Percentiles rank a stretch among this genome's conserved stretches.
These are phyloP conservation scores for Nakaseomyces sp. DNA, from an alignment of 1,139 yeast species.

Conservation along the genomic window DNA sequence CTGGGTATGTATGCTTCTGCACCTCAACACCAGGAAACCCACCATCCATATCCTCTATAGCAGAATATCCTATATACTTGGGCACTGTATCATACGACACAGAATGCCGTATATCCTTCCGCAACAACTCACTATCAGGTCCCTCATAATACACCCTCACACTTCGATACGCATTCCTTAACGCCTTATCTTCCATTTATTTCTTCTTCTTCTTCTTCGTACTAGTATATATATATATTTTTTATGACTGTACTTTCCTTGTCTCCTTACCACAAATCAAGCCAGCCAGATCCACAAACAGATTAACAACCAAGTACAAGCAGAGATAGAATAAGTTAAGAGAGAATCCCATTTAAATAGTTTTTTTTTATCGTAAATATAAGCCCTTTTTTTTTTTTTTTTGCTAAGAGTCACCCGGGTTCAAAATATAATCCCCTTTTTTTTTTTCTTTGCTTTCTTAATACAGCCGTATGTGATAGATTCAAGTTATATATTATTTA, in stretches of 20 bases:
- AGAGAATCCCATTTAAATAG: not conserved
- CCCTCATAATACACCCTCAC: not conserved
- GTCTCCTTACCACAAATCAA: slow-evolving; percentile 1
- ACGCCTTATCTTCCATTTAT: not conserved
- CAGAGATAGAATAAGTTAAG: not conserved
- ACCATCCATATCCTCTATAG: slow-evolving; percentile 5
- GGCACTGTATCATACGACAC: slow-evolving; percentile 7
- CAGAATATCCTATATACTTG: slow-evolving; percentile 3
- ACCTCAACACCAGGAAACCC: slow-evolving; percentile 7
- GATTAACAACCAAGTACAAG: not conserved
- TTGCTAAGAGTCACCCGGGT: not conserved
- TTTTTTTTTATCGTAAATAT: not conserved
- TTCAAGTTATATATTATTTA: too few species aligned
- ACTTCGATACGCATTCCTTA: not conserved
- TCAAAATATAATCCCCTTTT: not conserved
- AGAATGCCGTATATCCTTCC: slow-evolving; percentile 3
- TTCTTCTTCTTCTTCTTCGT: not conserved
- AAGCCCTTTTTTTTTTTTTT: not conserved
- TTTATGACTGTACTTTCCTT: not conserved
- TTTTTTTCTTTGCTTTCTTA: not conserved
- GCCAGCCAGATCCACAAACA: not conserved
- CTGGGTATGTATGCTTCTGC: not conserved
- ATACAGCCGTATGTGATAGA: not conserved
- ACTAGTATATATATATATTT: not conserved
- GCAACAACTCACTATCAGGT: not conserved